These are phyloP conservation scores for Fusarium falciforme DNA, from an alignment of 2,329 filamentous ascomycete species.

Conservation along the genomic window DNA sequence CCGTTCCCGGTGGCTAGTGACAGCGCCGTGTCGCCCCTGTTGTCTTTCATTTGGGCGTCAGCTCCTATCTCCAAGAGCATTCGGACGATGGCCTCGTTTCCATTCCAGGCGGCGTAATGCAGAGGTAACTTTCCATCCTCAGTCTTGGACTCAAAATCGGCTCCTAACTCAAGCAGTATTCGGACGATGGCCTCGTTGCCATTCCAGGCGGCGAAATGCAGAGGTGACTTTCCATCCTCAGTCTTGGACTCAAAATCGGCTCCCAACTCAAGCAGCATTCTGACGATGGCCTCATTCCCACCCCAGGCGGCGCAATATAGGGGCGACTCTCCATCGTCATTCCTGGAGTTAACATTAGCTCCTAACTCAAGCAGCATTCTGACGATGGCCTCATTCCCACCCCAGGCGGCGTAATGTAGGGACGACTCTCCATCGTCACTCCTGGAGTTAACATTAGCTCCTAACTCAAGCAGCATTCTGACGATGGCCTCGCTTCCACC, in stretches of 20 bases:
- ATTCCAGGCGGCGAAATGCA: not conserved
- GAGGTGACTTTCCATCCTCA: not conserved
- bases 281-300: not conserved
- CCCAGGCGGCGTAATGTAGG: not conserved
- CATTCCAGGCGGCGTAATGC: not conserved
- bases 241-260: not conserved
- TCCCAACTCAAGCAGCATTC: not conserved
- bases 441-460: no score
- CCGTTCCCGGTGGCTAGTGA: not conserved
- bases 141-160: not conserved
- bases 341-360: not conserved
- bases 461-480: no score
- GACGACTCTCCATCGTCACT: not conserved
- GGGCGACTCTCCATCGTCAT: accelerated
- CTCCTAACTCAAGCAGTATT: not conserved
- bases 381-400: not conserved
- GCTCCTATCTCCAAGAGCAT: not conserved
- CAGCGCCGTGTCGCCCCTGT: accelerated
- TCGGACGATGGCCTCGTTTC: not conserved
- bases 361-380: not conserved
- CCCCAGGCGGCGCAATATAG: not conserved
- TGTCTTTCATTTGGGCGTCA: not conserved
- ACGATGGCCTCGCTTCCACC: no score
- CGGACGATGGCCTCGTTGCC: not conserved
- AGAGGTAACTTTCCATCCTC: not conserved